Evolutionary conservation across 148 eudicot species (phyloP), one percentile per base, ranked within the genome.

Genomic region (Agrostemma githago): DNA sequence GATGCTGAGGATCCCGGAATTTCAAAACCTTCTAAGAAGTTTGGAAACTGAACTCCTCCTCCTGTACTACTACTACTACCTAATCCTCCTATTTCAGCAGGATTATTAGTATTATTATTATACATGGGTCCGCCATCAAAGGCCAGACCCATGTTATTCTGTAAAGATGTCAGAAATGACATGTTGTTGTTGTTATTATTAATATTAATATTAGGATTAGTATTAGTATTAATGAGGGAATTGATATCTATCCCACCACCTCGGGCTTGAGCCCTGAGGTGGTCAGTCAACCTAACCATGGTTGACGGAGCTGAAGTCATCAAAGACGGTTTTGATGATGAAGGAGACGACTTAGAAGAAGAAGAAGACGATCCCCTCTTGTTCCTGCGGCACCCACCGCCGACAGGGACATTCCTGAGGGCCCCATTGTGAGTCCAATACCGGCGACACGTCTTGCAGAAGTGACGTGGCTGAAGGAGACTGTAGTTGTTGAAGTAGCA

Each of bases 401-500:
- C 93, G 0, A 89, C 90, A 2, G 93, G 93, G 26, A 89, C 93
- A 6, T 77, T 89, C 74, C 93, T 78, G 4, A 89, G 80, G 74
- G 90, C 86, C 20, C 93, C 90, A 2, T 86, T 86, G 34, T 85
- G 78, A 0, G 93, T 89, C 93, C 93, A 89, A 76, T 89, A 89
- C n/a, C 93, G 80, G 2, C 90, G 79, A 64, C 93, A 89, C 0
- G 86, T 75, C 87, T 87, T 87, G 67, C 93, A 89, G 58, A 89
- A 85, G 84, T 89, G 91, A 5, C 93, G 85, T 6, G 93, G 93
- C 71, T 89, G 93, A 0, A 79, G 6, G 65, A 89, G 85, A 83
- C 77, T 89, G 74, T 87, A 89, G 81, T 89, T 89, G 79, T 89
- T 89, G 86, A 81, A 88, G 85, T 88, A 88, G 70, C 94, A 89